A percentile compares a stretch with the other conserved stretches of the same genome.
Conservation (phyloP, 2,329 filamentous ascomycete species). For the Fusarium abutilonis region DNA sequence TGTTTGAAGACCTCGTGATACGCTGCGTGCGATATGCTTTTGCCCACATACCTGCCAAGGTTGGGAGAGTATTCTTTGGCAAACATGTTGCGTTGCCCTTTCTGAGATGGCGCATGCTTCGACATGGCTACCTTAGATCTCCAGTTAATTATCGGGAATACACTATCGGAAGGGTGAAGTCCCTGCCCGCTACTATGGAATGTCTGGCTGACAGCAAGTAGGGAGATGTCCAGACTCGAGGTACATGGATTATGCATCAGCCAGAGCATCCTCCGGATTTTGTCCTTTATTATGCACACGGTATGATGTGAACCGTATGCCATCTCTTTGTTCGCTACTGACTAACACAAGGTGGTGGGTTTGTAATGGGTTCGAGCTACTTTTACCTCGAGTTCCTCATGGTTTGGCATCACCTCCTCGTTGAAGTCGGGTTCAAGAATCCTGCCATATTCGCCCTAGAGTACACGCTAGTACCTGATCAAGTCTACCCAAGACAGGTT, state of each 20-base stretch:
- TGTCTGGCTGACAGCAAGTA: conserved; percentile 8
- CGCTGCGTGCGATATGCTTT: conserved; percentile 83
- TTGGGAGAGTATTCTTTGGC: conserved; percentile 81
- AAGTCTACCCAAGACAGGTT: conserved; percentile 76
- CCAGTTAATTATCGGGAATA: conserved; percentile 72
- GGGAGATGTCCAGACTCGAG: conserved; percentile 60
- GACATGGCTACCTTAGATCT: conserved; percentile 72
- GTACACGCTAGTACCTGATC: conserved; percentile 81
- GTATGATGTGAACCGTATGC: conserved; percentile 53
- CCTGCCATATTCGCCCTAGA: conserved; percentile 83
- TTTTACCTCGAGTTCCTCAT: conserved; percentile 89
- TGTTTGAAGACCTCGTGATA: conserved; percentile 81
- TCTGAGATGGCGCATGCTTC: conserved; percentile 76
- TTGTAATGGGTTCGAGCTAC: conserved; percentile 81
- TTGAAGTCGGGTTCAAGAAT: conserved; percentile 72
- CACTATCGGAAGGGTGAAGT: conserved; percentile 45
- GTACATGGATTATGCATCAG: conserved; percentile 75
- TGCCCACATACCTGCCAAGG: conserved; percentile 71
- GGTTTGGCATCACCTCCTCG: conserved; percentile 73
- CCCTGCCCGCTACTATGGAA: not conserved
- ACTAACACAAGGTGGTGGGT: conserved; percentile 72
- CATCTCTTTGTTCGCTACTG: conserved; percentile 6
- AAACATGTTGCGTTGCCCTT: conserved; percentile 79
- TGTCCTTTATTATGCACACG: conserved; percentile 84
- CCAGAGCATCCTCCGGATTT: conserved; percentile 72